Evolutionary conservation across 2,329 filamentous ascomycete genomes (phyloP), one percentile per base, ranked within the genome.

Genomic region (Ophioceras dolichostomum): DNA sequence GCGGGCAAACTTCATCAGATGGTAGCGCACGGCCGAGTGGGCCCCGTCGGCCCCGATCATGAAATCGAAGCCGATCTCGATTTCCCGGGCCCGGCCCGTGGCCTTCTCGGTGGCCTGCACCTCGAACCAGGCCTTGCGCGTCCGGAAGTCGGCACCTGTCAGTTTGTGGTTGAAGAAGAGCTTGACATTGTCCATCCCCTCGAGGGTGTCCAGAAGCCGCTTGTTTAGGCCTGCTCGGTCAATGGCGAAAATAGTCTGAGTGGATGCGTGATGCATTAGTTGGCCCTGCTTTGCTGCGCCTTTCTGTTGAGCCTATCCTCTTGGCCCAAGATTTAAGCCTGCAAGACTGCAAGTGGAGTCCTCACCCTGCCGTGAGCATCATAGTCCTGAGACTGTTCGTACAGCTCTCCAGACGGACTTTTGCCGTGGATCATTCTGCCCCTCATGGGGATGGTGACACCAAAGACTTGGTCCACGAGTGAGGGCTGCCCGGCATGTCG

Each of bases 21-120:
- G 87, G 54, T 86, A 93, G 36, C 91, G 73, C 4, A 88, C 80
- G 31, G 87, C 79, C 0, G 89, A 96, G 60, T 98, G 89, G 1
- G 91, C 91, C 7, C 91, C 91, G 51, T 98, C 91, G 24, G 89
- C 88, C 9, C 91, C 91, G 40, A 98, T 83, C 63, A 98, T 77
- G 46, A 94, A 75, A 58, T 96, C 88, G 47, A 95, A 96, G n/a
- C 67, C 58, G 17, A 94, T 72, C 52, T 93, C 82, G 38, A 94
- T 76, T 57, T 95, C 88, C 8, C 63, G 62, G 1, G 70, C 62
- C n/a, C 75, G 69, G 34, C 58, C 49, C 36, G 60, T 53, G 17
- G 54, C 44, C 26, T 36, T 29, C 8, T 26, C 22, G 22, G 8
- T 12, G 3, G 49, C 47, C 3, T 60, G 58, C 2, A 65, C 55